phyloP scores from a whole-genome alignment of 805 yeast genomes.

The Wickerhamiella hasegawae region DNA sequence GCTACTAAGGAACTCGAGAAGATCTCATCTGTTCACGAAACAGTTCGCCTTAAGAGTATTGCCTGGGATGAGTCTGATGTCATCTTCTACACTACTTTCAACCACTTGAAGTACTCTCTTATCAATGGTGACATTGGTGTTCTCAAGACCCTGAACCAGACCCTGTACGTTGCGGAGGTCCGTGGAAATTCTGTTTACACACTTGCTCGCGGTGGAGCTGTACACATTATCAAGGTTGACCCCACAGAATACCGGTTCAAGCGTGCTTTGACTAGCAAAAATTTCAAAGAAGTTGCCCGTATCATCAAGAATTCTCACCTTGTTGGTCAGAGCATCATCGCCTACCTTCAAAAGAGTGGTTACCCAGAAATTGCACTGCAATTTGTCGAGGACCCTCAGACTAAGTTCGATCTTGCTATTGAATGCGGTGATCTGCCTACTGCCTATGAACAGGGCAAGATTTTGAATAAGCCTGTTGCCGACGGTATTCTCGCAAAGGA shows the following conservation, averaged over 20 bases:
- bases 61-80: constrained; percentile 95
- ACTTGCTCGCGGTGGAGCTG: constrained; percentile 71
- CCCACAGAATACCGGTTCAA: constrained; percentile 97
- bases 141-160: constrained; percentile 78
- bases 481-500: constrained; percentile 80
- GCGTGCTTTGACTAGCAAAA: constrained; percentile 75
- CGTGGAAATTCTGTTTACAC: constrained; percentile 56
- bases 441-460: constrained; percentile 79
- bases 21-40: constrained; percentile 80
- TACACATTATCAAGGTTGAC: constrained; percentile 64
- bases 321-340: constrained; percentile 95
- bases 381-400: constrained; percentile 91
- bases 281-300: constrained; percentile 81
- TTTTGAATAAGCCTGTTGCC: constrained; percentile 44
- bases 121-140: constrained; percentile 93
- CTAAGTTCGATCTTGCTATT: constrained; percentile 86
- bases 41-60: constrained; percentile 90
- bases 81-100: constrained; percentile 80
- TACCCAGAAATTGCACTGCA: constrained; percentile 95
- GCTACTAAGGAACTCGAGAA: constrained; percentile 65
- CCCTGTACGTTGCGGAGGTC: constrained; percentile 66
- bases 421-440: constrained; percentile 80
- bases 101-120: constrained; percentile 86
- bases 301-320: constrained; percentile 76
- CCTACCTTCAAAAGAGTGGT: constrained; percentile 85